Evolutionary conservation across 2,329 filamentous ascomycete genomes (phyloP), one percentile per base, ranked within the genome.

Genomic region (Aschersonia sp.): DNA sequence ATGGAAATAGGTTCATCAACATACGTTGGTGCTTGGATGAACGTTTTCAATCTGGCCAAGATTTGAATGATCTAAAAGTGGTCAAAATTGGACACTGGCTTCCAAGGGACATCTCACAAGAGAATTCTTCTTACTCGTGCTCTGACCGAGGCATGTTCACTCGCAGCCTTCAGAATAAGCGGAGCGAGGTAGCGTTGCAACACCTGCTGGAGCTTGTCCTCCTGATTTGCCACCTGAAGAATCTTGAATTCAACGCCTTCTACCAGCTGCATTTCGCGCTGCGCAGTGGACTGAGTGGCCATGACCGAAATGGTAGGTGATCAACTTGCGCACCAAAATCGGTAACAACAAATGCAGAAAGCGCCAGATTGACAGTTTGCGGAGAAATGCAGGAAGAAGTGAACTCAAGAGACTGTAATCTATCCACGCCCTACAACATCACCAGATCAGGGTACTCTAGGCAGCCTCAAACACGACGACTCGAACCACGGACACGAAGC

Each of bases 211-310:
- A 98, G 76, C 66, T 90, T 94, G 52, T 79, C 73, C 61, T 95
- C 90, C 46, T 87, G 82, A 55, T 87, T 84, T 31, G 89, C 84
- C 46, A 90, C 77, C 31, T 79, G 83, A 12, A 79, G 61, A 57
- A 95, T 92, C 53, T 82, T 78, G 59, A 92, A 79, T 63, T 94
- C 88, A 43, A 94, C 83, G 60, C 86, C 90, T 58, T 85, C 84
- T 46, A 95, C 77, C 51, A 95, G 77, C 54, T 80, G 77, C 54
- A 94, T 73, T 73, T 95, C 88, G 52, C 81, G 79, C 63, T 83
- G 73, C 64, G 84, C 80, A 5, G 68, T 57, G 9, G 68, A 60
- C 30, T 57, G 47, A 31, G 56, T 50, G 30, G 68, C 56, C 68
- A 70, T 71, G 50, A 32, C 52, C 51, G 45, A 10, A 35, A 7